Evolutionary conservation across 495 filamentous ascomycete genomes (phyloP).

Genomic region (Xylaria bambusicola): DNA sequence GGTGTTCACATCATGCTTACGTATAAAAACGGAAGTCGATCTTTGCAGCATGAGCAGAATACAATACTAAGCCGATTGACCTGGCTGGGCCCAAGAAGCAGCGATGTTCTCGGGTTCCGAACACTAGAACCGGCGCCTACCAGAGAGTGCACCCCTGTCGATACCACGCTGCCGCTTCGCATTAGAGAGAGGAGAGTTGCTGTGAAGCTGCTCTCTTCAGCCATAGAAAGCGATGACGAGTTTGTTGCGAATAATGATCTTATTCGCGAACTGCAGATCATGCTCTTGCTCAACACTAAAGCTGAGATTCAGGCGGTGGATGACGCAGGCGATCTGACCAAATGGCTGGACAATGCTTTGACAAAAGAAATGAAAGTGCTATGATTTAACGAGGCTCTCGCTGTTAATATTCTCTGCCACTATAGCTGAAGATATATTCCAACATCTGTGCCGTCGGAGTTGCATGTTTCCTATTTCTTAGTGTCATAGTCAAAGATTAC

Average conservation of each 20-base stretch:
- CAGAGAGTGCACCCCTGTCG: slow-evolving; percentile 31
- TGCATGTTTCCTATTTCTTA: too few relatives aligned
- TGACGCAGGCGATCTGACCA: slow-evolving; percentile 56
- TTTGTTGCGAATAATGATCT: slow-evolving; percentile 41
- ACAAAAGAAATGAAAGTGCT: slow-evolving; percentile 24
- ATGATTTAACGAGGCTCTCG: neutral
- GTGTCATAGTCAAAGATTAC: too few relatives aligned
- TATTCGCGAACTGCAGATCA: slow-evolving; percentile 72
- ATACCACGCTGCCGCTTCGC: slow-evolving; percentile 53
- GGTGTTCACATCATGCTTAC: slow-evolving; percentile 84
- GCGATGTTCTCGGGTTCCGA: slow-evolving; percentile 49
- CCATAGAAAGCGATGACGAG: slow-evolving; percentile 12
- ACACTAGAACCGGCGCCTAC: slow-evolving; percentile 18
- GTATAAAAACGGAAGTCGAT: slow-evolving; percentile 81
- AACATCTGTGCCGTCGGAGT: too few relatives aligned
- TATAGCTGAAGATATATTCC: too few relatives aligned
- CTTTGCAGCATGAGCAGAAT: slow-evolving; percentile 67
- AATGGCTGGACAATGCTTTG: slow-evolving; percentile 60
- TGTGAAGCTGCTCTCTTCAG: slow-evolving; percentile 60
- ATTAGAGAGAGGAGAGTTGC: slow-evolving; percentile 68
- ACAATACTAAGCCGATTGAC: slow-evolving; percentile 58
- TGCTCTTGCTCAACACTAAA: slow-evolving; percentile 86
- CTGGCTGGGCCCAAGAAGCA: slow-evolving; percentile 75
- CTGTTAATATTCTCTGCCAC: too few relatives aligned
- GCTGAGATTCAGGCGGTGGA: slow-evolving; percentile 88